These are phyloP conservation scores for Westerdykella aurantiaca DNA, from an alignment of 2,329 filamentous ascomycete genomes.

Conservation along the genomic window DNA sequence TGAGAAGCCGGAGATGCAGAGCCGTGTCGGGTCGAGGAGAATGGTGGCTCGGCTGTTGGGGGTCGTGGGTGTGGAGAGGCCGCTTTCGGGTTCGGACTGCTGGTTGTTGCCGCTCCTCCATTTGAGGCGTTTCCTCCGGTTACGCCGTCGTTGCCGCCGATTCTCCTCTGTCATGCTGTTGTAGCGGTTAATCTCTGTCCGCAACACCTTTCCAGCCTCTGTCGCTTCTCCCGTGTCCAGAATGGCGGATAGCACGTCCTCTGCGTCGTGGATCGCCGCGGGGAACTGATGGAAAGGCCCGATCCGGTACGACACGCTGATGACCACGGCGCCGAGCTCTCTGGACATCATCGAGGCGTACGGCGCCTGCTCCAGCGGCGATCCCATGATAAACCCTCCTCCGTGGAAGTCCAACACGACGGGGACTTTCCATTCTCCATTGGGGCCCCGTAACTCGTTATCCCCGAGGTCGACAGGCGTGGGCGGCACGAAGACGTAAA, in stretches of 20 bases:
- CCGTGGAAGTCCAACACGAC: slow-evolving; percentile 42
- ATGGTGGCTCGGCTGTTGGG: slow-evolving; percentile 19
- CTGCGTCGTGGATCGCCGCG: slow-evolving; percentile 44
- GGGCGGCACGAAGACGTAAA: slow-evolving; percentile 41
- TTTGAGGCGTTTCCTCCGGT: background rate
- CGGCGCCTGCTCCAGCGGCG: slow-evolving; percentile 42
- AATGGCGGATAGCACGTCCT: slow-evolving; percentile 42
- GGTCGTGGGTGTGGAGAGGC: slow-evolving; percentile 4
- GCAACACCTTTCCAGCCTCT: slow-evolving; percentile 29
- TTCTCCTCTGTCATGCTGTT: slow-evolving; percentile 19
- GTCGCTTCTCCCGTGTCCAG: slow-evolving; percentile 32
- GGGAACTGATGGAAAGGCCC: slow-evolving; percentile 45
- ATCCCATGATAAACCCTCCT: slow-evolving; percentile 42
- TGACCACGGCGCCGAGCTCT: slow-evolving; percentile 39
- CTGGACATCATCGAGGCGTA: slow-evolving; percentile 44
- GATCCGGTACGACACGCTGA: slow-evolving; percentile 46
- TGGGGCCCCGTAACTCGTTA: slow-evolving; percentile 11
- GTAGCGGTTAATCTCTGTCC: slow-evolving; percentile 32
- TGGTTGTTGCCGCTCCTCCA: background rate
- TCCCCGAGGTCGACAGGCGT: slow-evolving; percentile 24
- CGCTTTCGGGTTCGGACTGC: slow-evolving; percentile 11
- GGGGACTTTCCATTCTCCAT: slow-evolving; percentile 33
- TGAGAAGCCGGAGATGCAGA: slow-evolving; percentile 43
- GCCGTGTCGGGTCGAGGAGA: slow-evolving; percentile 35
- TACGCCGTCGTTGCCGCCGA: background rate